Conservation (phyloP, 2,329 filamentous ascomycete species). For the Coniochaeta sp. region DNA sequence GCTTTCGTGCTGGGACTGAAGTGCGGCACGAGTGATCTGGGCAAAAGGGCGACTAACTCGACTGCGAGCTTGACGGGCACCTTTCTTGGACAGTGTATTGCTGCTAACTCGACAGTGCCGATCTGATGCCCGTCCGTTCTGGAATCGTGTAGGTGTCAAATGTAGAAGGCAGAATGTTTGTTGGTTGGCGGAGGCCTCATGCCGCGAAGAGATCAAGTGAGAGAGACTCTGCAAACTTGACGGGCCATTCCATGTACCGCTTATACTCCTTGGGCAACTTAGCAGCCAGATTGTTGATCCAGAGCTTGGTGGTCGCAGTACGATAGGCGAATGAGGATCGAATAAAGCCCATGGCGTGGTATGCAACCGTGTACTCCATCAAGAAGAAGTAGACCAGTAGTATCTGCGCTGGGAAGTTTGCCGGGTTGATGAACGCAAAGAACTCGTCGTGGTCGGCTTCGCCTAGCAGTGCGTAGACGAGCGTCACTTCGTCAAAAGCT, state of each 20-base stretch:
- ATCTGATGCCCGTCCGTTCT: background rate
- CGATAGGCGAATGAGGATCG: slow-evolving; percentile 9
- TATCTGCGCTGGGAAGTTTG: slow-evolving; percentile 23
- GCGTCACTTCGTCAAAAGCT: slow-evolving; percentile 17
- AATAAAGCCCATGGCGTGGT: slow-evolving; percentile 7
- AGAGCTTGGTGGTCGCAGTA: slow-evolving; percentile 8
- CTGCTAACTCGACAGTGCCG: background rate
- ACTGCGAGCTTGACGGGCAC: background rate
- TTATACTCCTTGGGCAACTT: slow-evolving; percentile 10
- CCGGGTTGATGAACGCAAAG: slow-evolving; percentile 19
- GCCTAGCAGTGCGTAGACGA: slow-evolving; percentile 20
- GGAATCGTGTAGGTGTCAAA: background rate
- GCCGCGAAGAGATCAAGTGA: background rate
- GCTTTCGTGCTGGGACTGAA: background rate
- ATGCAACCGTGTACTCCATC: slow-evolving; percentile 14
- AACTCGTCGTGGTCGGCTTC: slow-evolving; percentile 22
- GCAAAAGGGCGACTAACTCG: background rate
- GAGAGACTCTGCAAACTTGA: slow-evolving; percentile 3
- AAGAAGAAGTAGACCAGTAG: slow-evolving; percentile 29
- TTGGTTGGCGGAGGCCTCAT: background rate
- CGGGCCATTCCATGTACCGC: slow-evolving; percentile 12
- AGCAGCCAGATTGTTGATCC: slow-evolving; percentile 10
- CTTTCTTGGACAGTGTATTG: background rate
- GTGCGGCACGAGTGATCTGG: too few relatives aligned
- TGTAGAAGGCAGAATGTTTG: background rate